These are phyloP conservation scores for Sporobolomyces phaffii DNA, from an alignment of 768 basidiomycete species.

Conservation along the genomic window DNA sequence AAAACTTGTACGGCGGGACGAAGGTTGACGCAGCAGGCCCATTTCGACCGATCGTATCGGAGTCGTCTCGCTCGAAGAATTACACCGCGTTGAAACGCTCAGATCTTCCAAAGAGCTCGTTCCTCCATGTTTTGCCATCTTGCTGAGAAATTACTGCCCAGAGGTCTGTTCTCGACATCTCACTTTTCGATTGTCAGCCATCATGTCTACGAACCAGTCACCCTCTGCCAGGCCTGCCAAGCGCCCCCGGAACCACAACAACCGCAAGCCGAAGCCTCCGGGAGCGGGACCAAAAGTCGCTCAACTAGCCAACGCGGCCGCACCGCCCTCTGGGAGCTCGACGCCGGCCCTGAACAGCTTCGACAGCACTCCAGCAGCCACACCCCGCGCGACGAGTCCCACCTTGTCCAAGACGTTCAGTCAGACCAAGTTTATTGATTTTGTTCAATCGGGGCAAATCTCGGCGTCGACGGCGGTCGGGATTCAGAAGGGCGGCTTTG, in stretches of 20 bases:
- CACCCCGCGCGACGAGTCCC: slow-evolving; percentile 15
- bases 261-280: background rate
- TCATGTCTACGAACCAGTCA: slow-evolving; percentile 7
- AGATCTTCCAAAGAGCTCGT: too few relatives aligned
- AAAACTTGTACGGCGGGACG: too few relatives aligned
- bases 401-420: slow-evolving; percentile 13
- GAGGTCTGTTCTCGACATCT: too few relatives aligned
- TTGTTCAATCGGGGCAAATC: slow-evolving; percentile 8
- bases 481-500: slow-evolving; percentile 12
- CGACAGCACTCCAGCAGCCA: slow-evolving; percentile 16
- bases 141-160: too few relatives aligned
- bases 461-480: background rate
- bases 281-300: slow-evolving; percentile 1
- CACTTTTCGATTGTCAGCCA: too few relatives aligned
- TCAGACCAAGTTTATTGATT: slow-evolving; percentile 6
- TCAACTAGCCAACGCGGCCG: background rate
- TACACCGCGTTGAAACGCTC: too few relatives aligned
- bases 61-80: too few relatives aligned
- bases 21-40: too few relatives aligned
- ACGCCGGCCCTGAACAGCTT: slow-evolving; percentile 1
- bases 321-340: background rate
- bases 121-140: too few relatives aligned
- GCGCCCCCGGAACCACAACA: slow-evolving; percentile 5
- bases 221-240: background rate
- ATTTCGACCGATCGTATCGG: too few relatives aligned